phyloP scores from a whole-genome alignment of 1,284 basidiomycete species.

The Pseudozyma thailandica region DNA sequence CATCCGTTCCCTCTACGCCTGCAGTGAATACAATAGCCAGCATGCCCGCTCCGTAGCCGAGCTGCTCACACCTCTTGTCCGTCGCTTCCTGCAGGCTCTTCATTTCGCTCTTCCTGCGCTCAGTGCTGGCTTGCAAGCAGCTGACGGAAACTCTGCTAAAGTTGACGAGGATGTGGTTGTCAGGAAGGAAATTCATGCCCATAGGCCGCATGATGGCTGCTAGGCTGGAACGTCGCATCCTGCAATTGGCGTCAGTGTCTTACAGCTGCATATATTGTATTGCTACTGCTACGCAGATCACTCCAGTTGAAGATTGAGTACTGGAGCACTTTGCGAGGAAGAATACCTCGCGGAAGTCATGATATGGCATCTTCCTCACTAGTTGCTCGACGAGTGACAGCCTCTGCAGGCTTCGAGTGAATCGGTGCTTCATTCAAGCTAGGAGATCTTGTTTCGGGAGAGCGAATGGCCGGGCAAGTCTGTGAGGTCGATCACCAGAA shows the following conservation, averaged over 20 bases:
- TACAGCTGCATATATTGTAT: not conserved
- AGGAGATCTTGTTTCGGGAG: no score
- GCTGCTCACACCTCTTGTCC: not conserved
- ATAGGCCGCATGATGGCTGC: constrained; percentile 2
- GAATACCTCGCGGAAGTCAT: no score
- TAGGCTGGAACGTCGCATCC: constrained; percentile 13
- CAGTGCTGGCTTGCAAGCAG: constrained; percentile 5
- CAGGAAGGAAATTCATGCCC: not conserved
- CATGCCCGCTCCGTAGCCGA: constrained; percentile 2
- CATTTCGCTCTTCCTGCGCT: no score
- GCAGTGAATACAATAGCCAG: not conserved
- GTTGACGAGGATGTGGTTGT: not conserved
- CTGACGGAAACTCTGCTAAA: constrained; percentile 12
- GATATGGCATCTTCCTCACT: no score
- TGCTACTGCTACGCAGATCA: not conserved
- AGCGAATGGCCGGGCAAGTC: no score
- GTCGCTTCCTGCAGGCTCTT: no score
- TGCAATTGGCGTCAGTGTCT: constrained; percentile 3
- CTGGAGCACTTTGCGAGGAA: no score
- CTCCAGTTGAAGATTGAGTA: not conserved
- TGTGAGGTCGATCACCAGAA: not conserved
- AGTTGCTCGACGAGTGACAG: no score
- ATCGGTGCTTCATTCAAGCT: no score
- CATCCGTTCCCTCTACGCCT: not conserved
- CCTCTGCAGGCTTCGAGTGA: no score